These are phyloP conservation scores for Centrapalus pauciflorus DNA, from an alignment of 129 eudicot species.

Conservation along the genomic window DNA sequence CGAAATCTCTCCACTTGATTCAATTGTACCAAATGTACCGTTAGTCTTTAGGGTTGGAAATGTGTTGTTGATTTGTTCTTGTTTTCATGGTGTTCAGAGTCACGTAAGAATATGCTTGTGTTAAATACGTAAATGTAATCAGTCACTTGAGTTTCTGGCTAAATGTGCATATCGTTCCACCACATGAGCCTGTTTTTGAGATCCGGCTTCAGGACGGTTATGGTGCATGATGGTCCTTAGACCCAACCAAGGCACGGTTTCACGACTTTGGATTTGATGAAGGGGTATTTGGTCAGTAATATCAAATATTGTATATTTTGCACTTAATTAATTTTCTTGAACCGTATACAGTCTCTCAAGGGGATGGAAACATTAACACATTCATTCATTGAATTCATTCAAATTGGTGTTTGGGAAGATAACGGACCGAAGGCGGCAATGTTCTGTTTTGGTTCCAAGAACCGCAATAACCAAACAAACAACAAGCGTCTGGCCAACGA, in stretches of 20 bases:
- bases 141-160: constrained; percentile 44
- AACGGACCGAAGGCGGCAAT: too few relatives aligned
- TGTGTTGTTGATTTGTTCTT: background rate
- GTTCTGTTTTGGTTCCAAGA: too few relatives aligned
- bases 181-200: constrained; percentile 51
- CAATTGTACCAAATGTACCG: too few relatives aligned
- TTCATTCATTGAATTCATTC: too few relatives aligned
- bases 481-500: too few relatives aligned
- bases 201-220: constrained; percentile 50
- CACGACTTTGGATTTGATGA: background rate
- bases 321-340: constrained; percentile 67
- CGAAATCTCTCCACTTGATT: too few relatives aligned
- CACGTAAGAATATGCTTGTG: constrained; percentile 40
- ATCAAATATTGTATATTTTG: background rate
- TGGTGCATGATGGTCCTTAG: constrained; percentile 68
- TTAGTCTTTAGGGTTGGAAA: too few relatives aligned
- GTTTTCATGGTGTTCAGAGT: constrained; percentile 32
- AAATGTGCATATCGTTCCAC: constrained; percentile 55
- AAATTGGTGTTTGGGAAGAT: too few relatives aligned
- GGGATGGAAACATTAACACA: constrained; percentile 44
- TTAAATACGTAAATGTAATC: constrained; percentile 29
- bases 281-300: too few relatives aligned
- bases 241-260: constrained; percentile 43
- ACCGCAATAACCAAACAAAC: too few relatives aligned
- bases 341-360: constrained; percentile 42